Evolutionary conservation across 208 protist species (phyloP).

Genomic region (Leishmania arabica): DNA sequence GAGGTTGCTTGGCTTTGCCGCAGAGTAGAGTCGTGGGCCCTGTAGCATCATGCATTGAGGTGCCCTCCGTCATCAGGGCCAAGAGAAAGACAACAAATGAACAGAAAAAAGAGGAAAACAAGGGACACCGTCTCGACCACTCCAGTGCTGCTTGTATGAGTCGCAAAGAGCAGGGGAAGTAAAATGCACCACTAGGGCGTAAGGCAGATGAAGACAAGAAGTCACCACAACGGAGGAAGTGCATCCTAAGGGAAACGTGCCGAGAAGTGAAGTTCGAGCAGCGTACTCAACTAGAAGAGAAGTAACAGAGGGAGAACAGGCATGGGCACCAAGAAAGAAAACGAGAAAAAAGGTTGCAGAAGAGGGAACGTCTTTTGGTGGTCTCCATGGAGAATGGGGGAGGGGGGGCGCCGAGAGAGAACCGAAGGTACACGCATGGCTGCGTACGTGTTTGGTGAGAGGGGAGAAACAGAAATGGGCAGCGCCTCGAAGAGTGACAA

Average conservation of each 20-base stretch:
- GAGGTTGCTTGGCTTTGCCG: neutral
- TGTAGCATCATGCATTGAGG: neutral
- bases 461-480: neutral
- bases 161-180: neutral
- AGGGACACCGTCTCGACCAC: neutral
- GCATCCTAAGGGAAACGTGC: too few species aligned
- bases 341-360: neutral
- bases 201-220: neutral
- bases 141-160: neutral
- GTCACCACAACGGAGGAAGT: neutral
- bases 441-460: neutral
- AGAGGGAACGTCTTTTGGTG: neutral
- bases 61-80: neutral
- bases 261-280: neutral
- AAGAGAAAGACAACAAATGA: neutral
- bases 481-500: constrained; percentile 1
- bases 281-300: neutral
- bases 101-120: neutral
- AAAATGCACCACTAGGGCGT: neutral
- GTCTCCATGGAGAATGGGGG: neutral
- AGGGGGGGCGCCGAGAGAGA: neutral
- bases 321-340: neutral
- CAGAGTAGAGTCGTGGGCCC: neutral
- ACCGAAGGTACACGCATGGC: neutral
- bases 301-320: neutral